Evolutionary conservation across 2,329 filamentous ascomycete genomes (phyloP), one percentile per base, ranked within the genome.

Genomic region (Colletotrichum sp.): DNA sequence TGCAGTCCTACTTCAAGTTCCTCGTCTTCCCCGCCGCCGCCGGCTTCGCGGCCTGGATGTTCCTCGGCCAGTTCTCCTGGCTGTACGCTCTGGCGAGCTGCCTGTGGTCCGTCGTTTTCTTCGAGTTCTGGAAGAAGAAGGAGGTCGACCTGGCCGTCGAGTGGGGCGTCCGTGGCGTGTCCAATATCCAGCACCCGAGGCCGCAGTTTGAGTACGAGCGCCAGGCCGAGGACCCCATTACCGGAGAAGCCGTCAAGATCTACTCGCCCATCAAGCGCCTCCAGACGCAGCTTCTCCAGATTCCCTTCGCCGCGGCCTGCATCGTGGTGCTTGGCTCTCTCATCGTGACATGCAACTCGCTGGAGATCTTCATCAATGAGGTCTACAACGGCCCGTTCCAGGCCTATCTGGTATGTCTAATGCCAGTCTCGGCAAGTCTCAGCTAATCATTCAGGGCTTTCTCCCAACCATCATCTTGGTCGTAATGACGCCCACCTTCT

Each of bases 121-220:
- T 98, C 72, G 96, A 99, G 83, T 98, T 95, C 84, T 99, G 96
- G 96, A 98, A 98, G 86, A 94, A 96, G 80, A 95, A 98, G 83
- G 95, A 99, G 84, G 89, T 93, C 2, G 96, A 99, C 81, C 88
- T 99, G 9, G 93, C 94, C 10, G 92, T 98, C 18, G 92, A 95
- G 79, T 99, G 96, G 96, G 94, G 95, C 16, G 96, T 98, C 4
- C 93, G 94, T 67, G 94, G 95, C 8, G 96, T 98, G 2, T 96
- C 95, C 6, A 90, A 89, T 66, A 95, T 98, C 69, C 95, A 98
- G 81, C 92, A 92, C 59, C 94, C 93, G 78, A 91, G 96, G 63
- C 90, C 92, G 43, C 91, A 96, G 80, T 99, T 98, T 84, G 86
- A 91, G 78, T 95, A 95, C 85, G 95, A 98, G 71, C 92, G 92